These are phyloP conservation scores for Phytophthora sojae DNA, from an alignment of 352 stramenopile genomes.

Conservation along the genomic window DNA sequence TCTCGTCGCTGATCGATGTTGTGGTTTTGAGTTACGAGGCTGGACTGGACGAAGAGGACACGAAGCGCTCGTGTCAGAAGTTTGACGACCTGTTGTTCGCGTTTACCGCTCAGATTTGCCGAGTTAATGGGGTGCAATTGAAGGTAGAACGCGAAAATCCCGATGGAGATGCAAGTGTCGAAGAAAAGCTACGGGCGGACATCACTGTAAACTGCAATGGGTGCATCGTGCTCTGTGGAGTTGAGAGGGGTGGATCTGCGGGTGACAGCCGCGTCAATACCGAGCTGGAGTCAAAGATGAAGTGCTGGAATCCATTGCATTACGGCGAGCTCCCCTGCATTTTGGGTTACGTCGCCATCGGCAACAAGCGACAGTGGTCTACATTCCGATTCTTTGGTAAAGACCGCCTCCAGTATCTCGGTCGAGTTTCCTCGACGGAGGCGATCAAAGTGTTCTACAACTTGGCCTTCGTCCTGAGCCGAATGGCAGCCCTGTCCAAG, in stretches of 20 bases:
- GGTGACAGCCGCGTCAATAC: not conserved
- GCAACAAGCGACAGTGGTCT: too few species aligned
- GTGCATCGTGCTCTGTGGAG: not conserved
- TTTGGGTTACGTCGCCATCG: not conserved
- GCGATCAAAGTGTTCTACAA: not conserved
- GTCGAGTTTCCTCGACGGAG: not conserved
- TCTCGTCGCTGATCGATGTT: constrained; percentile 2
- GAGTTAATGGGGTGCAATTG: not conserved
- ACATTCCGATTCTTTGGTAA: too few species aligned
- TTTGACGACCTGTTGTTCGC: not conserved
- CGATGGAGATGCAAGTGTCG: too few species aligned
- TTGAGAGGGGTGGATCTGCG: not conserved
- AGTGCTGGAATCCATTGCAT: not conserved
- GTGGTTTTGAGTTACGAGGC: not conserved
- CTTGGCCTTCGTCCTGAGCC: not conserved
- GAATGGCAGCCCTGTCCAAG: not conserved
- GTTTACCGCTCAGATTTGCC: not conserved
- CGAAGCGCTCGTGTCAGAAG: not conserved
- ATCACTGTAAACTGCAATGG: not conserved
- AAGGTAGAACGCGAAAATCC: not conserved
- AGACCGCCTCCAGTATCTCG: not conserved
- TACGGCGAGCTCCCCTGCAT: not conserved
- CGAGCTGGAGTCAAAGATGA: not conserved
- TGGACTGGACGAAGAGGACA: not conserved
- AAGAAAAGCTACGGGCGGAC: not conserved